phyloP scores from a whole-genome alignment of 495 filamentous ascomycete genomes.

The Penicillium roqueforti region DNA sequence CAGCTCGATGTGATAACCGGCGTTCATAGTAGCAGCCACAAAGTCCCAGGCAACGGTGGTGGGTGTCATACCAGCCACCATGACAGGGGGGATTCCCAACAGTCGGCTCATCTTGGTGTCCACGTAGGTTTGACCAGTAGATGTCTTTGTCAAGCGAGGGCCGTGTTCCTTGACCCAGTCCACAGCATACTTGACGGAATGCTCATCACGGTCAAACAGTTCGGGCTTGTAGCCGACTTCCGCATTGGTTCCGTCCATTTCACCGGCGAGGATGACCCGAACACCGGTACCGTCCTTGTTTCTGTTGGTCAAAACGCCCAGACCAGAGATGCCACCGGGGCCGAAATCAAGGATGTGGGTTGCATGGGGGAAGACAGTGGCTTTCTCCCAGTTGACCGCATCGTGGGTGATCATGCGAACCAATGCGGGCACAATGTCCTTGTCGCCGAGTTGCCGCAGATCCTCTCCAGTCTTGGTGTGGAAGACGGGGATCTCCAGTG shows the following conservation, averaged over 20 bases:
- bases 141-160: constrained; percentile 81
- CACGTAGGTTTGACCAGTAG: constrained; percentile 79
- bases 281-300: constrained; percentile 98
- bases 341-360: constrained; percentile 96
- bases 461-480: constrained; percentile 84
- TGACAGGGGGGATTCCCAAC: constrained; percentile 80
- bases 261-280: constrained; percentile 86
- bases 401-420: constrained; percentile 92
- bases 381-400: constrained; percentile 89
- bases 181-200: constrained; percentile 91
- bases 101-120: constrained; percentile 97
- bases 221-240: constrained; percentile 97
- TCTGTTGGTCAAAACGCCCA: constrained; percentile 93
- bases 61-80: constrained; percentile 96
- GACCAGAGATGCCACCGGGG: constrained; percentile 90
- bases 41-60: constrained; percentile 94
- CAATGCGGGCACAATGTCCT: constrained; percentile 71
- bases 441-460: constrained; percentile 58
- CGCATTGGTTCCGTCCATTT: constrained; percentile 80
- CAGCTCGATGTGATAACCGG: constrained; percentile 90
- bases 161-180: constrained; percentile 98
- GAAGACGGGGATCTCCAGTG: constrained; percentile 76
- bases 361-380: constrained; percentile 80
- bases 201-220: constrained; percentile 90
- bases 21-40: constrained; percentile 91